A percentile compares a stretch with the other conserved stretches of the same genome.
These are phyloP conservation scores for Pistacia atlantica DNA, from an alignment of 345 rosid species.

Conservation along the genomic window DNA sequence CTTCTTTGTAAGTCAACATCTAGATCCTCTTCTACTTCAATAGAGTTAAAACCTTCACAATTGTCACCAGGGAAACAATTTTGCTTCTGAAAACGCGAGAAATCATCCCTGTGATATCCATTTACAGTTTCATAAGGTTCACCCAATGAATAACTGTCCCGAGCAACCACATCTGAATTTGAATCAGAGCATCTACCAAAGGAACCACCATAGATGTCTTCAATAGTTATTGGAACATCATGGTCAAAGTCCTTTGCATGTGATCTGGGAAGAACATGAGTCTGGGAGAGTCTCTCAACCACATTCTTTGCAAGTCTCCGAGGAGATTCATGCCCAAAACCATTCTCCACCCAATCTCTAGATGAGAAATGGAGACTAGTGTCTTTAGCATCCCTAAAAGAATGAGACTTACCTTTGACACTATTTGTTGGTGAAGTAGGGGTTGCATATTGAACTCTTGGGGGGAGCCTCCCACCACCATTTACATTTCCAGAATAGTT, in stretches of 20 bases:
- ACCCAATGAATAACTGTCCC: slow-evolving; percentile 41
- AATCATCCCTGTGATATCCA: slow-evolving; percentile 33
- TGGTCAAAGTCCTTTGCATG: slow-evolving; percentile 43
- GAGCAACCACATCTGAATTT: slow-evolving; percentile 41
- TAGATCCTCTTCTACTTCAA: slow-evolving; percentile 42
- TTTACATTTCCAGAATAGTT: slow-evolving; percentile 41
- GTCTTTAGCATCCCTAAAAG: slow-evolving; percentile 73
- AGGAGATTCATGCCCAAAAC: slow-evolving; percentile 74
- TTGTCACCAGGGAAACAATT: slow-evolving; percentile 30
- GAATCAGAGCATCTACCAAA: slow-evolving; percentile 45
- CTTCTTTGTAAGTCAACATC: slow-evolving; percentile 61
- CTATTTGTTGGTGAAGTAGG: slow-evolving; percentile 69
- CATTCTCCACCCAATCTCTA: slow-evolving; percentile 64
- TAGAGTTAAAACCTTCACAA: slow-evolving; percentile 33
- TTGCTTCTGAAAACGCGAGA: slow-evolving; percentile 35
- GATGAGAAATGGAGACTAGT: slow-evolving; percentile 47
- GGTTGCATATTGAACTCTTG: slow-evolving; percentile 58
- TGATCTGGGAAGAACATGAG: slow-evolving; percentile 46
- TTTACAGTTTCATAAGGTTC: slow-evolving; percentile 47
- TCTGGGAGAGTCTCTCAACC: slow-evolving; percentile 78
- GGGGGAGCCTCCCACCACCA: slow-evolving; percentile 59
- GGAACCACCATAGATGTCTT: slow-evolving; percentile 72
- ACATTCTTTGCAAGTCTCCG: slow-evolving; percentile 82
- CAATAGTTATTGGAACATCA: slow-evolving; percentile 71
- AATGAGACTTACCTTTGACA: slow-evolving; percentile 55